These are phyloP conservation scores for Naegleria gruberi DNA, from an alignment of 208 protist species.

Conservation along the genomic window DNA sequence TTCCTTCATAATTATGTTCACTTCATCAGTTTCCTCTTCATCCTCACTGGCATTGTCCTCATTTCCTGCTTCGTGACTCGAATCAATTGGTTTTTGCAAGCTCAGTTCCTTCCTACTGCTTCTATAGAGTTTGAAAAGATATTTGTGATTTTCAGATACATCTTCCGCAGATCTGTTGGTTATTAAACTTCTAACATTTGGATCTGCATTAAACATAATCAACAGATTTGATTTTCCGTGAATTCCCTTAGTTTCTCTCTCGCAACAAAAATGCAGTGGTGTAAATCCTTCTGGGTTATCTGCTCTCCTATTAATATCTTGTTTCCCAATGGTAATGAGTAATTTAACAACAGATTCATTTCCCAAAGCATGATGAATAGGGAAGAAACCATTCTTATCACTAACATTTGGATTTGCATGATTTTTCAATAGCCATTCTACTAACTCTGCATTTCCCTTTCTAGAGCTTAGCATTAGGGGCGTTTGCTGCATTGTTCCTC, in stretches of 20 bases:
- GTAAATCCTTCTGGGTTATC: not conserved
- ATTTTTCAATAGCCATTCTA: not conserved
- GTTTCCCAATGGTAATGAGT: not conserved
- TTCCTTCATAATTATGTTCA: not conserved
- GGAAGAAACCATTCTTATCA: not conserved
- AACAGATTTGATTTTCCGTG: not conserved
- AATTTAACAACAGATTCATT: not conserved
- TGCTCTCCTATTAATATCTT: not conserved
- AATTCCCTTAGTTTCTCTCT: not conserved
- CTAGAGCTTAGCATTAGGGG: not conserved
- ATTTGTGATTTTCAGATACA: not conserved
- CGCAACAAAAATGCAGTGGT: not conserved
- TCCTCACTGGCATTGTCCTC: not conserved
- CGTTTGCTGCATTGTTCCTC: not conserved
- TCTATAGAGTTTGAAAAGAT: not conserved
- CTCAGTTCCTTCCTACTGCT: not conserved
- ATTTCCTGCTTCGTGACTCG: not conserved
- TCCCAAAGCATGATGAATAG: not conserved
- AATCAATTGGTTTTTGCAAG: too few relatives aligned
- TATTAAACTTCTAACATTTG: not conserved
- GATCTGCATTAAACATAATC: not conserved
- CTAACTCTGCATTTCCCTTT: not conserved
- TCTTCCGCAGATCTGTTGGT: not conserved
- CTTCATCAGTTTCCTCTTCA: not conserved
- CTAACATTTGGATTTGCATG: not conserved